Base-by-base conservation (phyloP, 345 rosid species). In the Salix viminalis region DNA sequence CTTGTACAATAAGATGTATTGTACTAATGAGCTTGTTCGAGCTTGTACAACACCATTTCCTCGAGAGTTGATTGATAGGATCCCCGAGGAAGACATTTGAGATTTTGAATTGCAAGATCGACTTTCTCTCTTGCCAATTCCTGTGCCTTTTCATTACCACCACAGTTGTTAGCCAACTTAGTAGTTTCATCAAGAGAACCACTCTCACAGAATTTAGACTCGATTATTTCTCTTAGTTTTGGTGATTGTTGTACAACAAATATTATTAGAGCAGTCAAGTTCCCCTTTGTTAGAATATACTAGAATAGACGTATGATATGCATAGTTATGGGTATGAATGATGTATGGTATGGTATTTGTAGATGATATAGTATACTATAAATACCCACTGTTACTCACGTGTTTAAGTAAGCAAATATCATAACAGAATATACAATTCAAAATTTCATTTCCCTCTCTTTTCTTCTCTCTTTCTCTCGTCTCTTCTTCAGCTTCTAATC, bases 191-290 rank as follows among this genome's bases (percentile, higher is more conserved):
- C 90, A 0, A 96, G 91, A 26, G 99, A 91, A 74, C 94, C 98
- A 14, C 86, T 83, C 84, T 92, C 97, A 11, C 88, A 91, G 82
- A 96, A 96, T 81, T 96, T 97, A 2, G 96, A 86, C 81, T 96
- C 99, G 9, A 96, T 93, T 73, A 91, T 89, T 76, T 92, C 97
- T 83, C 94, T 85, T 67, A 96, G 84, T 80, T 91, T 96, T 6
- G 92, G 87, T 77, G 89, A 93, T 67, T 89, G 86, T 87, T 93
- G 89, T 21, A 96, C 77, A 13, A 97, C 97, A 7, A 91, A 93
- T 34, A 93, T 92, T 66, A 92, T 97, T 0, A 98, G 99, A 4
- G 98, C 99, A 0, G 99, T 96, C 77, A 96, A 85, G 86, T 90
- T 96, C 56, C 98, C 1, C 1, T 26, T 1, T 26, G 28, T 1